Percentiles rank a stretch among this genome's conserved stretches.
Conservation (phyloP, 176 grass and related monocot species). For the Zea luxurians region DNA sequence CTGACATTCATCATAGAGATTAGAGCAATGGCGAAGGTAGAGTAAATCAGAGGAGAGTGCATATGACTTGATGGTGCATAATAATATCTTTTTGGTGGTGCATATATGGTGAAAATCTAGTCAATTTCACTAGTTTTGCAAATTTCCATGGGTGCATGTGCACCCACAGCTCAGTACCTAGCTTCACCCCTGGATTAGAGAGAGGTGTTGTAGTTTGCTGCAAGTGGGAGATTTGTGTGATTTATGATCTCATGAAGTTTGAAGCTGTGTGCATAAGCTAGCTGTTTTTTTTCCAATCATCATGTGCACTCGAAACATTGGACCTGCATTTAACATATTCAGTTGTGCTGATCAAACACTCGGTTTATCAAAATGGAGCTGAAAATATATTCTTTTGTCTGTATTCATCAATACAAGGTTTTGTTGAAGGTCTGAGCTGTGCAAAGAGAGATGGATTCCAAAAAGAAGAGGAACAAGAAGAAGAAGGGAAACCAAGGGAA, state of each 20-base stretch:
- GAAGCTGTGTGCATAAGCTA: neutral
- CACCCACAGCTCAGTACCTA: too few species aligned
- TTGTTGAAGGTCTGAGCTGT: conserved; percentile 7
- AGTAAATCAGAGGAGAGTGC: too few species aligned
- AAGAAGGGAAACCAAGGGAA: conserved; percentile 86
- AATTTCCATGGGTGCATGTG: too few species aligned
- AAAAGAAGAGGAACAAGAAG: conserved; percentile 95
- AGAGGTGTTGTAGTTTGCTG: conserved; percentile 6
- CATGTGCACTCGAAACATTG: neutral
- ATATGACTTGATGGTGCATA: too few species aligned
- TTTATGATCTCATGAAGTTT: neutral
- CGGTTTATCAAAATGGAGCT: conserved; percentile 6
- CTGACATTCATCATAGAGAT: neutral
- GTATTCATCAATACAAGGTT: neutral
- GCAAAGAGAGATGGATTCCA: conserved; percentile 61
- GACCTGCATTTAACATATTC: neutral
- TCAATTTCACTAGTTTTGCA: too few species aligned
- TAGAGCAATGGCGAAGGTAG: too few species aligned
- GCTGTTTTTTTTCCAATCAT: neutral
- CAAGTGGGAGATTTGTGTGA: neutral
- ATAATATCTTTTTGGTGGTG: too few species aligned
- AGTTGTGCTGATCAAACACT: conserved; percentile 8
- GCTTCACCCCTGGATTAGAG: too few species aligned
- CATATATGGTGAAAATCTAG: too few species aligned
- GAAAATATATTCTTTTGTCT: conserved; percentile 10